Percentiles rank a stretch among this genome's conserved stretches.
Evolutionary conservation across 129 eudicot genomes (phyloP).

Genomic region (Scalesia atractyloides): DNA sequence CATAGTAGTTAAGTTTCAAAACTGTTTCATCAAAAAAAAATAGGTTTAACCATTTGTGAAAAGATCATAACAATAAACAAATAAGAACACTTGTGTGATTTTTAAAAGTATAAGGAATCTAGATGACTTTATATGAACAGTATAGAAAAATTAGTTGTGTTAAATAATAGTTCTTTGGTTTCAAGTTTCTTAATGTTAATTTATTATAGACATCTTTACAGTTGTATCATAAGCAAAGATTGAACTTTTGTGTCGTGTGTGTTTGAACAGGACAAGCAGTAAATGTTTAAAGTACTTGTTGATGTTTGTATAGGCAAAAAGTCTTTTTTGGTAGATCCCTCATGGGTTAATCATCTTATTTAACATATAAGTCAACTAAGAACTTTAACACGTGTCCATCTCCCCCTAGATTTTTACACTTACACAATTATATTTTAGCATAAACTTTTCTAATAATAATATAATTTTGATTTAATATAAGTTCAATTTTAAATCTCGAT

Average conservation of each 20-base stretch:
- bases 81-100: too few relatives aligned
- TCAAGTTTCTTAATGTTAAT: too few relatives aligned
- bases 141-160: too few relatives aligned
- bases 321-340: constrained; percentile 33
- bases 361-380: constrained; percentile 15
- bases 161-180: too few relatives aligned
- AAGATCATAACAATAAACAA: too few relatives aligned
- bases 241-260: background rate
- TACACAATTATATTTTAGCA: background rate
- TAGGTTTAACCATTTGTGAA: too few relatives aligned
- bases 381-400: constrained; percentile 17
- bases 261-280: background rate
- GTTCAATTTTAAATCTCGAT: too few relatives aligned
- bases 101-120: too few relatives aligned
- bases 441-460: background rate
- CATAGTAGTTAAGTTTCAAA: background rate
- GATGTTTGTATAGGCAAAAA: constrained; percentile 32
- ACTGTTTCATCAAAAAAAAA: background rate
- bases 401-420: constrained; percentile 5
- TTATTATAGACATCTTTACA: too few relatives aligned
- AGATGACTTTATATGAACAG: too few relatives aligned
- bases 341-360: constrained; percentile 33
- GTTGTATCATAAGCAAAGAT: too few relatives aligned
- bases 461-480: too few relatives aligned
- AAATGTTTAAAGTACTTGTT: constrained; percentile 5